These are phyloP conservation scores for Syzygium malaccense DNA, from an alignment of 441 rosid genomes.

Conservation along the genomic window DNA sequence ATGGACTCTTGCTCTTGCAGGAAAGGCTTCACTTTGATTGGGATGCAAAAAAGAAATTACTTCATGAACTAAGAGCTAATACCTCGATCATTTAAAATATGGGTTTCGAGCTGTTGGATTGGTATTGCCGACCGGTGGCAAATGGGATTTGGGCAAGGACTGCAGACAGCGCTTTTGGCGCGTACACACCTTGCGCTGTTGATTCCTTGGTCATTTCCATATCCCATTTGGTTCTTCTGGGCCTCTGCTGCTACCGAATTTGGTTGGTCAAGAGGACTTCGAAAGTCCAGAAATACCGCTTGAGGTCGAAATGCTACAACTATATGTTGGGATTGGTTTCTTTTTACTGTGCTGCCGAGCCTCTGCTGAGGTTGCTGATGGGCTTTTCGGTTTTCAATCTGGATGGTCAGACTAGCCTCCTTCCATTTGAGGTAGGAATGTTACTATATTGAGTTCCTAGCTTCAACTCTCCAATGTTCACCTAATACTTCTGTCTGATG, in stretches of 20 bases:
- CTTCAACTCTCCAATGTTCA: neutral
- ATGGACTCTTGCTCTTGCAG: neutral
- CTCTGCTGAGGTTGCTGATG: slow-evolving; percentile 80
- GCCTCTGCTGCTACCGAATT: slow-evolving; percentile 62
- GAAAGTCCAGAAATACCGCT: slow-evolving; percentile 53
- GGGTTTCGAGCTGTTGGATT: slow-evolving; percentile 64
- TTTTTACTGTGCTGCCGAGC: slow-evolving; percentile 67
- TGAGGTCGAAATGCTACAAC: slow-evolving; percentile 71
- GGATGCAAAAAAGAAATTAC: neutral
- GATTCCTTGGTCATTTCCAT: slow-evolving; percentile 63
- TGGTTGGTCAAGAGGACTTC: slow-evolving; percentile 69
- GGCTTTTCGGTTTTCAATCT: slow-evolving; percentile 71
- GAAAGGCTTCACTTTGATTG: neutral
- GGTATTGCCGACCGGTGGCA: slow-evolving; percentile 82
- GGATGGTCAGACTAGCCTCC: slow-evolving; percentile 62
- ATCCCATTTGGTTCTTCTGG: slow-evolving; percentile 62
- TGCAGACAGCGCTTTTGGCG: slow-evolving; percentile 84
- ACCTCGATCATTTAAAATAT: slow-evolving; percentile 15
- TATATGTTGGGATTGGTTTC: slow-evolving; percentile 64
- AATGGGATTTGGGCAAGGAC: slow-evolving; percentile 73
- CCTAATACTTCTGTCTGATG: neutral
- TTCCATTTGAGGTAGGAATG: slow-evolving; percentile 80
- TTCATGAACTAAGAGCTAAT: neutral
- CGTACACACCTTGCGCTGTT: slow-evolving; percentile 88
- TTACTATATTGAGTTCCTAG: neutral